Conservation (phyloP, 2,329 filamentous ascomycete species). For the Sordariomycetes sp. region DNA sequence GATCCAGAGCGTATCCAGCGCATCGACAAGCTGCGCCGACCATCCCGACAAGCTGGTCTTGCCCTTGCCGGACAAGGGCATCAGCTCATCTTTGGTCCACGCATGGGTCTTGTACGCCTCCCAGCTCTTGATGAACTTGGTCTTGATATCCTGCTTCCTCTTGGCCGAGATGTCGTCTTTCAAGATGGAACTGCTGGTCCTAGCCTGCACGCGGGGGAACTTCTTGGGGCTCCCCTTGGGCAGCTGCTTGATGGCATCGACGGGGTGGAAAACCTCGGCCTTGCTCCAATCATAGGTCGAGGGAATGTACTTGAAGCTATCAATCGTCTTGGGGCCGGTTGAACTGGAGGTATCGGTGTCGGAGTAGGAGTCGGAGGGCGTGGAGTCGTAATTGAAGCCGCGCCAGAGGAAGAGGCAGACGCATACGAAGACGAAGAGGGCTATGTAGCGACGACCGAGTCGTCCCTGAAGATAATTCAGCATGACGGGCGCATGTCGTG, state of each 20-base stretch:
- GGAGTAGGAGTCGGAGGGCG: constrained; percentile 8
- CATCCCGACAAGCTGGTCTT: constrained; percentile 43
- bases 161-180: constrained; percentile 25
- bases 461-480: constrained; percentile 20
- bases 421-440: constrained; percentile 16
- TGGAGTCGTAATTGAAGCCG: constrained; percentile 9
- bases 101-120: constrained; percentile 42
- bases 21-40: constrained; percentile 50
- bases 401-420: constrained; percentile 17
- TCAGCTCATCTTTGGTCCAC: constrained; percentile 48
- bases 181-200: constrained; percentile 22
- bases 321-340: constrained; percentile 2
- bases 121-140: constrained; percentile 36
- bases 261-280: constrained; percentile 20
- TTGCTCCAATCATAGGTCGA: constrained; percentile 29
- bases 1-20: constrained; percentile 50
- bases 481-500: constrained; percentile 13
- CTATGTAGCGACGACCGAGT: constrained; percentile 20
- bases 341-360: background rate
- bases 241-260: constrained; percentile 17
- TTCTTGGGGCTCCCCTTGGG: constrained; percentile 23
- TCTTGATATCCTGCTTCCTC: constrained; percentile 26
- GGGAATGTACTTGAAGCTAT: constrained; percentile 20
- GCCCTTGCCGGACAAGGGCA: constrained; percentile 35
- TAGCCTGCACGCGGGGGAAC: constrained; percentile 33